Evolutionary conservation across 2,329 filamentous ascomycete genomes (phyloP), one percentile per base, ranked within the genome.

Genomic region (Claviceps paspali): DNA sequence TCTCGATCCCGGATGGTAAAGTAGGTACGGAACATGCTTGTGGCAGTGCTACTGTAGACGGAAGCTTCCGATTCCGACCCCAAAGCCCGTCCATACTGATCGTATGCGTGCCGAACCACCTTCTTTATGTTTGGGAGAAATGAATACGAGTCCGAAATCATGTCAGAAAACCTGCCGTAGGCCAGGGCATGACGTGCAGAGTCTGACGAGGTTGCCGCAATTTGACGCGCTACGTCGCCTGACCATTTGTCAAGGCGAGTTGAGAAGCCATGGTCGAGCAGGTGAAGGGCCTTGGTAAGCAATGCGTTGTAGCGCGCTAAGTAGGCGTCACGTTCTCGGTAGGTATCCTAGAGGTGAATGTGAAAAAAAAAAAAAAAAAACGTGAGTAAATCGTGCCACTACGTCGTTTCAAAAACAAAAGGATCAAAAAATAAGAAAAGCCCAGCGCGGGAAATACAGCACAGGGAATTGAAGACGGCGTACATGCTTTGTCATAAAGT

Each of bases 401-500:
- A 9, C 10, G 7, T 15, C 11, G 11, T 6, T 21, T 35, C 3
- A 12, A 35, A 6, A 32, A 34, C n/a, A 34, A 29, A 17, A 23
- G 5, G 12, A 23, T 7, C 23, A 34, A 12, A 15, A 15, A 12
- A 12, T 17, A 21, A 21, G 11, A 10, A 2, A 22, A 22, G 8
- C 21, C 21, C 24, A 10, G 5, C 10, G 6, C n/a, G 14, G 12
- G 9, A 22, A 32, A 5, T 6, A 24, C 8, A 10, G 11, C 4
- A 10, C 15, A 24, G 17, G 21, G 21, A 17, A 5, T 1, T 24
- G 31, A 12, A 17, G 10, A 24, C 8, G 31, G 56, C 78, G 55
- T 59, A 86, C 82, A 62, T 95, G 84, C 36, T 74, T 68, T 42
- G 82, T 73, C 86, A 96, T 95, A 53, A 96, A 96, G 22, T 79